phyloP scores from a whole-genome alignment of 768 basidiomycete genomes.

The Pleurotus tuoliensis region DNA sequence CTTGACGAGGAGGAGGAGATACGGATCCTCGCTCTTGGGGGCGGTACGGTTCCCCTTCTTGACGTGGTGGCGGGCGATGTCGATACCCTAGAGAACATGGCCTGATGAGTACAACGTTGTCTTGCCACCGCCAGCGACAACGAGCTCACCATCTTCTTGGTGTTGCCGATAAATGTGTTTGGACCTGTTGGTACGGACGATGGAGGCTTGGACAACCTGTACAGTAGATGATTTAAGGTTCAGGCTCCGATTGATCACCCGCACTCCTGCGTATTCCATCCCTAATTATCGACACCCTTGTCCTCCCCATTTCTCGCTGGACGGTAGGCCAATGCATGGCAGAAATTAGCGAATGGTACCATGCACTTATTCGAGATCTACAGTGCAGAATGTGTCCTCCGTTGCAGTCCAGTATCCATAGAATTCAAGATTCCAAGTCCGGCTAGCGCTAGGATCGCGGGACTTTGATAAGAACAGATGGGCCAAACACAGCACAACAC shows the following conservation, averaged over 20 bases:
- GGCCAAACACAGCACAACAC: constrained; percentile 15
- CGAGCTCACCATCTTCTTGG: constrained; percentile 76
- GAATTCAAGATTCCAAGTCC: constrained; percentile 1
- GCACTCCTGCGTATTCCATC: too few species aligned
- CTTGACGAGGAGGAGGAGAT: constrained; percentile 97
- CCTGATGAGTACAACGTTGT: constrained; percentile 14
- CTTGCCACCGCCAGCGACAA: constrained; percentile 28
- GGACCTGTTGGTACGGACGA: constrained; percentile 34
- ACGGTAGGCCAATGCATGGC: too few species aligned
- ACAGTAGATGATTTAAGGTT: constrained; percentile 42
- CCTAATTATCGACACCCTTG: not conserved
- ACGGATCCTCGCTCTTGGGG: constrained; percentile 99
- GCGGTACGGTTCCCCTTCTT: constrained; percentile 94
- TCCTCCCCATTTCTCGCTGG: not conserved
- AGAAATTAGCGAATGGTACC: too few species aligned
- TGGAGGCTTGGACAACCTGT: constrained; percentile 66
- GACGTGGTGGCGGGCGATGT: constrained; percentile 95
- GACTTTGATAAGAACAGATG: not conserved
- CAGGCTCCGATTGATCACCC: constrained; percentile 31
- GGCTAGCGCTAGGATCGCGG: constrained; percentile 1
- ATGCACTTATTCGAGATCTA: too few species aligned
- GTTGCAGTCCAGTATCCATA: too few species aligned
- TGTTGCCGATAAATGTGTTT: constrained; percentile 55
- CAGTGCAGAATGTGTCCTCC: too few species aligned
- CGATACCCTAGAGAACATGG: constrained; percentile 73